Base-by-base conservation (phyloP, 805 yeast genomes). In the Spathaspora gorwiae region DNA sequence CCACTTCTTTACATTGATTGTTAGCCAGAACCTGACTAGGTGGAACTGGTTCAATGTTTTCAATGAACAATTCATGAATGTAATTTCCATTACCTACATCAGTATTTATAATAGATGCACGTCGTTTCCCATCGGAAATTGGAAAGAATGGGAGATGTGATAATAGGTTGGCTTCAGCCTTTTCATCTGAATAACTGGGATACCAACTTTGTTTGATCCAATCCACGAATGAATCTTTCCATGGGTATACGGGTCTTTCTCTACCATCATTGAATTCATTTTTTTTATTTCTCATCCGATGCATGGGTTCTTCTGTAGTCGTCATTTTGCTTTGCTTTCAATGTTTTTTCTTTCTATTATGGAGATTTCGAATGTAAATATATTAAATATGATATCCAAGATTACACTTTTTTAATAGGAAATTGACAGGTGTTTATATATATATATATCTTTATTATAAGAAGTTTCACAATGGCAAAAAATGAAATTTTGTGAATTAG, bases 31-130 rank as follows among this genome's bases (percentile, higher is more conserved):
- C n/a, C 7, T 24, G 8, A n/a, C 30, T 7, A 38, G 13, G 34
- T 35, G 1, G 31, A 41, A 24, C 39, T 3, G 27, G 37, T 39
- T 66, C 70, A 9, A 53, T 72, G 50, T 83, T 79, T 37, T 68
- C 68, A 30, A 90, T 76, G 49, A 69, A 75, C 47, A 90, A 81
- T 64, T 92, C 98, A 65, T 90, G 92, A 47, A 90, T 83, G 54
- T 66, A 79, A 27, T 80, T 68, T 7, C 78, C 77, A 13, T 68
- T 55, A 37, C 80, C 82, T 9, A 86, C 69, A 15, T 75, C 72
- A 3, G 87, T 81, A 51, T 82, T 72, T 29, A 80, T 58, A 12
- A 82, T 60, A 44, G 70, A 54, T 12, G 80, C 75, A 1, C 52
- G 47, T 27, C 85, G 66, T 5, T 64, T 70, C 4, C 73, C 73